Conservation (phyloP, 305 asterid species). For the Fraxinus nigra region DNA sequence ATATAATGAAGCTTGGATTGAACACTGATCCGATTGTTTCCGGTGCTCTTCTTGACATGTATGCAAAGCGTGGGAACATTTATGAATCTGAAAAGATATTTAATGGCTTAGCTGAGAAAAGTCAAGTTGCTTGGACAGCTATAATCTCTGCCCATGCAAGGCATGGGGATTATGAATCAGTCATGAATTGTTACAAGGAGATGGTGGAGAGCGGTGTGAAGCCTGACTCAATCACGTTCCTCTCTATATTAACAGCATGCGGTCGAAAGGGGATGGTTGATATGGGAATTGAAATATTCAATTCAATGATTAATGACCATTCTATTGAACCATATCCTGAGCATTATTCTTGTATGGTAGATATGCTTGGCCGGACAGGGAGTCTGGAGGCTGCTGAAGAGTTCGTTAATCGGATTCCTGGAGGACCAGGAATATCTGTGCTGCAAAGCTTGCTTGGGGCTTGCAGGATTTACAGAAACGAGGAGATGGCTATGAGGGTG, state of each 20-base stretch:
- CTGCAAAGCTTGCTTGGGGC: constrained; percentile 79
- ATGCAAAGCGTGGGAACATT: constrained; percentile 84
- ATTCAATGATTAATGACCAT: constrained; percentile 53
- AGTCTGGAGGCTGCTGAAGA: constrained; percentile 70
- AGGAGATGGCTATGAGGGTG: constrained; percentile 60
- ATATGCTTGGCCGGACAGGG: constrained; percentile 82
- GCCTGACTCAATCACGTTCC: constrained; percentile 81
- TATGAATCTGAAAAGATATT: constrained; percentile 60
- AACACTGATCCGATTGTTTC: constrained; percentile 51
- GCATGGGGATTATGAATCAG: constrained; percentile 73
- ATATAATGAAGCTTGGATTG: constrained; percentile 54
- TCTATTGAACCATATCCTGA: constrained; percentile 55
- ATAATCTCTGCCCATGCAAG: constrained; percentile 78
- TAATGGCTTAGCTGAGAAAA: constrained; percentile 43
- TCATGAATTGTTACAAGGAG: constrained; percentile 54
- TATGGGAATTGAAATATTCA: constrained; percentile 51
- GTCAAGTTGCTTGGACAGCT: constrained; percentile 75
- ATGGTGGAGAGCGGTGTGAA: constrained; percentile 55
- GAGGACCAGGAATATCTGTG: constrained; percentile 72
- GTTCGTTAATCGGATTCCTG: constrained; percentile 57
- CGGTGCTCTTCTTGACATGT: constrained; percentile 84
- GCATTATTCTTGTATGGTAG: constrained; percentile 80
- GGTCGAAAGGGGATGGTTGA: constrained; percentile 74
- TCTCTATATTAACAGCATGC: constrained; percentile 73
- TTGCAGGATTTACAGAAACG: constrained; percentile 65